Base-by-base conservation (phyloP, 805 yeast genomes). In the Debaryomyces hansenii region DNA sequence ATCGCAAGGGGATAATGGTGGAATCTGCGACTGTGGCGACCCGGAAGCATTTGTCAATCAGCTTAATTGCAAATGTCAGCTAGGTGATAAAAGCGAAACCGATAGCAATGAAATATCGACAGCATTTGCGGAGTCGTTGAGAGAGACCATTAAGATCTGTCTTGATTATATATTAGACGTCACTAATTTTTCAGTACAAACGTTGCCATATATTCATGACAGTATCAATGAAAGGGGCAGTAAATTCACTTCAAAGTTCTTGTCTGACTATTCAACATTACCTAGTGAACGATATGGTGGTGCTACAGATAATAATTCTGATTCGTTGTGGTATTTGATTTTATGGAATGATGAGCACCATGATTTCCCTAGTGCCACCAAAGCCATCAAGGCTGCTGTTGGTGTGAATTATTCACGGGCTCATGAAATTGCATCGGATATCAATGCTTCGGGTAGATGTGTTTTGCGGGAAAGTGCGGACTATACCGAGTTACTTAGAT, bases 341-440 rank as follows among this genome's bases (percentile, higher is more conserved):
- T 69, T 85, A n/a, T 87, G 91, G 86, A 87, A 87, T 60, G 95
- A 87, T 58, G 94, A 87, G 56, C 74, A 72, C 52, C 94, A 87
- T 56, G 78, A 80, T 54, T 79, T 75, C 52, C 69, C 74, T 2
- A 78, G 80, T 47, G 87, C 87, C 1, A 70, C 68, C 14, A 60
- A 64, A 10, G 80, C 82, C 3, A 71, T 83, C 32, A 53, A 53
- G 4, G 59, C 60, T 1, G 74, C 74, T 1, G 57, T 66, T 0
- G 67, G 63, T 0, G 56, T 52, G 9, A 46, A 54, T 12, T 57
- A 54, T 4, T 47, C 39, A 1, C 53, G 51, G 16, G 77, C 80
- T 1, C 54, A 64, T 40, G 52, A 46, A 15, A 48, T 70, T 4
- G 77, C 87, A 0, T 58, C 66, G 1, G 64, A 65, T 12, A 75